phyloP scores from a whole-genome alignment of 345 rosid genomes.

The Capsella bursapastoris region DNA sequence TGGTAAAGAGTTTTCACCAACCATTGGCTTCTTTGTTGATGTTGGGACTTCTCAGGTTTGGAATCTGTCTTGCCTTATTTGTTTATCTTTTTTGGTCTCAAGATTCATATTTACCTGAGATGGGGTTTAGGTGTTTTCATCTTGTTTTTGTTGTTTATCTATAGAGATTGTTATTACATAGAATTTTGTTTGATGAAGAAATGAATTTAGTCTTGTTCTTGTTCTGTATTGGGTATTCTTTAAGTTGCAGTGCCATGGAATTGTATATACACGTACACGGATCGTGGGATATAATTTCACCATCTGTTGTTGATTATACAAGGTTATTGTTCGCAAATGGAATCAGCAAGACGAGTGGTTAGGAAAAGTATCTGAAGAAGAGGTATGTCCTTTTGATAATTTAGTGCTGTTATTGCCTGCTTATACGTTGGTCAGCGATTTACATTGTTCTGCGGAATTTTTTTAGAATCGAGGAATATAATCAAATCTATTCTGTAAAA shows the following conservation, averaged over 20 bases:
- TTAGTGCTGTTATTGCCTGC: not conserved
- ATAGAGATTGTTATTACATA: no score
- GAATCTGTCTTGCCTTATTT: not conserved
- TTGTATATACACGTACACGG: not conserved
- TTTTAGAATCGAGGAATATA: not conserved
- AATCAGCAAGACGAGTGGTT: slow-evolving; percentile 71
- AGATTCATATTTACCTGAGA: not conserved
- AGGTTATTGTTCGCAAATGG: slow-evolving; percentile 91
- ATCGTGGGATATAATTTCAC: not conserved
- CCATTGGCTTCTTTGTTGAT: slow-evolving; percentile 75
- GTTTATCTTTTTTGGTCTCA: not conserved
- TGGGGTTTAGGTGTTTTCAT: not conserved
- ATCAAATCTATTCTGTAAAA: not conserved
- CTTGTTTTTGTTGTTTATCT: no score
- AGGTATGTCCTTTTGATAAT: slow-evolving; percentile 54
- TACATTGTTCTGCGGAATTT: not conserved
- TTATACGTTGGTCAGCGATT: not conserved
- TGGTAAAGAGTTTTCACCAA: slow-evolving; percentile 86
- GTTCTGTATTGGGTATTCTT: no score
- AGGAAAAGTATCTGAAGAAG: slow-evolving; percentile 71
- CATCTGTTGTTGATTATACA: slow-evolving; percentile 26
- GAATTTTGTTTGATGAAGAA: no score
- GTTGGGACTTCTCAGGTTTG: slow-evolving; percentile 68
- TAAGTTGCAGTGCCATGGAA: slow-evolving; percentile 10
- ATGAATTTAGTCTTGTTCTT: no score